These are phyloP conservation scores for Poteriospumella lacustris DNA, from an alignment of 108 stramenopile species.

Conservation along the genomic window DNA sequence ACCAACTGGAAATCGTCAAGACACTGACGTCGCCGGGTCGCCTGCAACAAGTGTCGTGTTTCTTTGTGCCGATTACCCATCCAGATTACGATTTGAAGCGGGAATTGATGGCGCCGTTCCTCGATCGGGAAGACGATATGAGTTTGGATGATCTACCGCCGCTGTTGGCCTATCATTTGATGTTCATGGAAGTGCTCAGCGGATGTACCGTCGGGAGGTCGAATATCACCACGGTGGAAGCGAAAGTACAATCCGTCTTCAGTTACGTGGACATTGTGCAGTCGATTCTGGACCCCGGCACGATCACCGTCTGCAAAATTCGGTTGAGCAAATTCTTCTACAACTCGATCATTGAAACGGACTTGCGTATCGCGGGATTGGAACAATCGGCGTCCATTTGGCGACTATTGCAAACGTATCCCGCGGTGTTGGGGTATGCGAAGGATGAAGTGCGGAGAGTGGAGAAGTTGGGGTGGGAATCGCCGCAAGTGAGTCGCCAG, in stretches of 20 bases:
- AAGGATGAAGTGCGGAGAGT: background rate
- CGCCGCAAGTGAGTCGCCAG: background rate
- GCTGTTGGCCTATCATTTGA: slow-evolving; percentile 29
- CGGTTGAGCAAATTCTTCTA: slow-evolving; percentile 21
- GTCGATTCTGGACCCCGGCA: slow-evolving; percentile 16
- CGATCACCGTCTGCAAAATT: background rate
- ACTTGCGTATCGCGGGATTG: slow-evolving; percentile 28
- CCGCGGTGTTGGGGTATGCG: background rate
- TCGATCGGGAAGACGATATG: background rate
- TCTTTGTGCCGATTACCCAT: slow-evolving; percentile 5
- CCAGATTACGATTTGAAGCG: slow-evolving; percentile 16
- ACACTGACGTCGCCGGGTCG: background rate
- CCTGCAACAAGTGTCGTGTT: background rate
- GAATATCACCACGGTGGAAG: slow-evolving; percentile 38
- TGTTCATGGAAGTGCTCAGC: slow-evolving; percentile 21
- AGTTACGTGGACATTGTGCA: slow-evolving; percentile 15
- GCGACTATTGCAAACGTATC: background rate
- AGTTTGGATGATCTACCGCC: background rate
- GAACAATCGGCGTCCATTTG: background rate
- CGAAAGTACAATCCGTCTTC: slow-evolving; percentile 35
- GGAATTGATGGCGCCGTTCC: slow-evolving; percentile 9
- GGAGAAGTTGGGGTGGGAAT: background rate
- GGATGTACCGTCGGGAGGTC: slow-evolving; percentile 34
- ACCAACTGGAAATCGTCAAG: slow-evolving; percentile 32
- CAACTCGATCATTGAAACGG: slow-evolving; percentile 31